phyloP scores from a whole-genome alignment of 1,284 basidiomycete species.

The Tausonia pullulans region DNA sequence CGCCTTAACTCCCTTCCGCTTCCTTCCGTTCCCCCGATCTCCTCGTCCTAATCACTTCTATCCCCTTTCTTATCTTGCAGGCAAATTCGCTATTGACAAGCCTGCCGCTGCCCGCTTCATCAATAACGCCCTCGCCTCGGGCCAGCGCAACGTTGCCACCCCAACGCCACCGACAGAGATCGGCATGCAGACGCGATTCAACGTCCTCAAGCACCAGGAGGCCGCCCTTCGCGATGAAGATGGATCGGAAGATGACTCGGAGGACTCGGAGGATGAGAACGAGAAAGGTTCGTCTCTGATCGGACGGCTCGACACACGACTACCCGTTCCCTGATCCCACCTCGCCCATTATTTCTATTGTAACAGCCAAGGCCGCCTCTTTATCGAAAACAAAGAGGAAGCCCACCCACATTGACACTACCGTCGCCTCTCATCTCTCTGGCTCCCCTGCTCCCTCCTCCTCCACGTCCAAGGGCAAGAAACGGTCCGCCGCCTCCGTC shows the following conservation, averaged over 20 bases:
- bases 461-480: conserved; percentile 7
- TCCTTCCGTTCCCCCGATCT: background rate
- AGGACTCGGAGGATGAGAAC: background rate
- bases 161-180: conserved; percentile 3
- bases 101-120: conserved; percentile 29
- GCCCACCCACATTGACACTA: background rate
- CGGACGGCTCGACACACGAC: background rate
- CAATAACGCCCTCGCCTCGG: conserved; percentile 22
- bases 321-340: background rate
- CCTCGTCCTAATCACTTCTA: background rate
- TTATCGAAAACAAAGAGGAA: background rate
- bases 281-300: background rate
- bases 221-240: background rate
- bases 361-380: background rate
- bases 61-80: background rate
- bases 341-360: background rate
- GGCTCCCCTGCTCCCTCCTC: too few relatives aligned
- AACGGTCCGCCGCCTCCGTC: background rate
- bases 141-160: background rate
- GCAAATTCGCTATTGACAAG: conserved; percentile 23
- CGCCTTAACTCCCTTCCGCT: background rate
- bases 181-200: conserved; percentile 17
- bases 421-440: background rate
- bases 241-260: background rate
- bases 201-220: conserved; percentile 16